Evolutionary conservation across 768 basidiomycete species (phyloP).

Genomic region (Saitozyma sp.): DNA sequence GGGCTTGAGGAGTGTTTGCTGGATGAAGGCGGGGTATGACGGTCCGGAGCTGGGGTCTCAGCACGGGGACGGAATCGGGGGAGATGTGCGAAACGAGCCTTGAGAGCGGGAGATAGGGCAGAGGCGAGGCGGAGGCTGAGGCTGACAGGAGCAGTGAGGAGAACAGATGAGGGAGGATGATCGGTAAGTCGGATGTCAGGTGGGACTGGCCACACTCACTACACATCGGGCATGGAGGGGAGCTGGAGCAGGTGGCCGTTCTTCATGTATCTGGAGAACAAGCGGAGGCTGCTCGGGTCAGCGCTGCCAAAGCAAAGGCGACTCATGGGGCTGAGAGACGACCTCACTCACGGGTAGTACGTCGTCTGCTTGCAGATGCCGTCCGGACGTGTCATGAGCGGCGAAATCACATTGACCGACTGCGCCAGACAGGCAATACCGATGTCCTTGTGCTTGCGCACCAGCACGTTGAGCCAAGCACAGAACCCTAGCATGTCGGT

Average conservation of each 20-base stretch:
- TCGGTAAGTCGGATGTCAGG: constrained; percentile 55
- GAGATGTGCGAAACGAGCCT: too few species aligned
- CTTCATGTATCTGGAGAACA: constrained; percentile 63
- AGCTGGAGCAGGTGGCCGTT: constrained; percentile 23
- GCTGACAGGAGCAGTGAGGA: too few species aligned
- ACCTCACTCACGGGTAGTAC: constrained; percentile 47
- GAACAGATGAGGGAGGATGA: constrained; percentile 31
- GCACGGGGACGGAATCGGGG: too few species aligned
- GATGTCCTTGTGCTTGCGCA: constrained; percentile 63
- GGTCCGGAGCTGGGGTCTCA: constrained; percentile 42
- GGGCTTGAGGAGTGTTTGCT: constrained; percentile 51
- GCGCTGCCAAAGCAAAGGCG: not conserved
- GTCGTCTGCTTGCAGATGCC: constrained; percentile 59
- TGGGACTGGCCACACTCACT: constrained; percentile 21
- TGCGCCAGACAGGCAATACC: constrained; percentile 67
- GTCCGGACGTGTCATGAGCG: constrained; percentile 56
- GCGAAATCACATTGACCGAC: constrained; percentile 57
- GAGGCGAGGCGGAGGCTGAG: too few species aligned
- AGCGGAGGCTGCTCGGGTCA: constrained; percentile 48
- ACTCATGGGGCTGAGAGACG: not conserved
- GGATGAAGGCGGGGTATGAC: constrained; percentile 61
- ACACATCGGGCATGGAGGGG: constrained; percentile 24
- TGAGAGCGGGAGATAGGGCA: too few species aligned
- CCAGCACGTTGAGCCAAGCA: constrained; percentile 64
- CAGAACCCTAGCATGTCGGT: constrained; percentile 63